phyloP scores from a whole-genome alignment of 495 filamentous ascomycete species.

The Usnea hakonensis region DNA sequence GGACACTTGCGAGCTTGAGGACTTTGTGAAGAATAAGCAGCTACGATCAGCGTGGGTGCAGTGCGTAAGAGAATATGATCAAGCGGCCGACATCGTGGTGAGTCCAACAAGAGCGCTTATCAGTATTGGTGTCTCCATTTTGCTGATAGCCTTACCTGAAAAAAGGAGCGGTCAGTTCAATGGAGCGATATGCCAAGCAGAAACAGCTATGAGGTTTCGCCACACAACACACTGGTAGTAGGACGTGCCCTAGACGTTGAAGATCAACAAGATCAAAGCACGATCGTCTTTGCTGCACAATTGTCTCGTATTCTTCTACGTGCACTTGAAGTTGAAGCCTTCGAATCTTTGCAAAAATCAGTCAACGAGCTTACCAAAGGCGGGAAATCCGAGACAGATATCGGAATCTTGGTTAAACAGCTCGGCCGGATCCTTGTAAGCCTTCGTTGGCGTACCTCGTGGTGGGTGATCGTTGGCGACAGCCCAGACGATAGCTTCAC shows the following conservation, averaged over 20 bases:
- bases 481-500: slow-evolving; percentile 41
- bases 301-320: slow-evolving; percentile 44
- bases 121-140: slow-evolving; percentile 22
- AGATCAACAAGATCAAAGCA: slow-evolving; percentile 34
- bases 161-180: slow-evolving; percentile 38
- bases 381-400: slow-evolving; percentile 38
- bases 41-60: slow-evolving; percentile 40
- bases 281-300: slow-evolving; percentile 42
- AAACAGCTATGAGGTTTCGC: slow-evolving; percentile 39
- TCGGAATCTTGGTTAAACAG: slow-evolving; percentile 39
- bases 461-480: slow-evolving; percentile 44
- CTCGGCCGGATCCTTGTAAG: slow-evolving; percentile 41
- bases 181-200: slow-evolving; percentile 50
- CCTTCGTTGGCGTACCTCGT: slow-evolving; percentile 43
- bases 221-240: slow-evolving; percentile 23
- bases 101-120: slow-evolving; percentile 35
- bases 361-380: slow-evolving; percentile 45
- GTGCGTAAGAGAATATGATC: slow-evolving; percentile 41
- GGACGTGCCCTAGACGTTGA: slow-evolving; percentile 37
- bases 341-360: slow-evolving; percentile 42
- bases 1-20: slow-evolving; percentile 6
- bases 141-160: not conserved
- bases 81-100: slow-evolving; percentile 18
- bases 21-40: slow-evolving; percentile 39
- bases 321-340: slow-evolving; percentile 45